Percentiles rank a stretch among this genome's conserved stretches.
These are phyloP conservation scores for Oryza coarctata DNA, from an alignment of 176 grass and related monocot species.

Conservation along the genomic window DNA sequence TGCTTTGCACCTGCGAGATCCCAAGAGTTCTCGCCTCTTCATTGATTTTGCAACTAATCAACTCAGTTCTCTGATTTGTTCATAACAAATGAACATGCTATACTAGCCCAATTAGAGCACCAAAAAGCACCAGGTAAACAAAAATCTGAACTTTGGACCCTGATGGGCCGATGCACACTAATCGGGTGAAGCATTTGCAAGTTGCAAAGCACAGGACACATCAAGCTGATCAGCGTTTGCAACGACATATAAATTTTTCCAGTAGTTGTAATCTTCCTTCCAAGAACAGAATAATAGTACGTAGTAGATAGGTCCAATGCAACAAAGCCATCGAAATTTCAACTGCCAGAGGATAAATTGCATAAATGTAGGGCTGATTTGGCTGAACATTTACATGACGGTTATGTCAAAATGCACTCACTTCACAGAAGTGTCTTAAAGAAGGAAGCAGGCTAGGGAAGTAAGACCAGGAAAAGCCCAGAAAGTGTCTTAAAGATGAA, in stretches of 20 bases:
- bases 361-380: neutral
- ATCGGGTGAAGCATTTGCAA: neutral
- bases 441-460: neutral
- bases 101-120: neutral
- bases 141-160: too few relatives aligned
- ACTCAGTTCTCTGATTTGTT: neutral
- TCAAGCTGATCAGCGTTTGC: too few relatives aligned
- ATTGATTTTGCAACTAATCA: neutral
- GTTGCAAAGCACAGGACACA: neutral
- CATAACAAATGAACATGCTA: neutral
- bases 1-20: too few relatives aligned
- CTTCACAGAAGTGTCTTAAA: neutral
- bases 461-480: neutral
- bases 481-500: neutral
- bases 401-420: slow-evolving; percentile 7
- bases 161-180: neutral
- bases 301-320: neutral
- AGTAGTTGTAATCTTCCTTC: neutral
- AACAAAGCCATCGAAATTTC: neutral
- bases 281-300: neutral
- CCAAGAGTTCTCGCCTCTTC: too few relatives aligned
- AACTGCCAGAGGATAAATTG: neutral
- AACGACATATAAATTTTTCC: too few relatives aligned
- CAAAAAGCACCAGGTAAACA: too few relatives aligned
- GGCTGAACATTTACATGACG: slow-evolving; percentile 33